These are phyloP conservation scores for Chlorencoelia australis DNA, from an alignment of 2,329 filamentous ascomycete species.

Conservation along the genomic window DNA sequence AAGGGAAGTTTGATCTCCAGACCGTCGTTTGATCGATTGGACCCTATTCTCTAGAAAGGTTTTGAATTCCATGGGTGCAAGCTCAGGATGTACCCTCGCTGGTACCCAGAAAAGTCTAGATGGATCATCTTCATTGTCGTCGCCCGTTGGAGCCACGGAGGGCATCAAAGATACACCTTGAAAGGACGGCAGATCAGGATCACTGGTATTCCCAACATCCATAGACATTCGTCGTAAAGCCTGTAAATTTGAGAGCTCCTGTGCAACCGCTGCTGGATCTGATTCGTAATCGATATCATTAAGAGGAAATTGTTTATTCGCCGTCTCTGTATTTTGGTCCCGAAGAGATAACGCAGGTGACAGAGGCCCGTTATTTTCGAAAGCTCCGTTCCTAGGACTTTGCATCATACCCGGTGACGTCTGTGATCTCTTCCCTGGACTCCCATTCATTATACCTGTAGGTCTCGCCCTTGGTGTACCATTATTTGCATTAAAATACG, in stretches of 20 bases:
- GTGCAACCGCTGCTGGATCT: conserved; percentile 58
- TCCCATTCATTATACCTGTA: conserved; percentile 20
- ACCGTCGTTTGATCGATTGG: conserved; percentile 77
- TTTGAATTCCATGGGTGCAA: conserved; percentile 94
- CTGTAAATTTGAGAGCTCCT: conserved; percentile 64
- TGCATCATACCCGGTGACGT: conserved; percentile 25
- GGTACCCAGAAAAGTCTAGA: conserved; percentile 93
- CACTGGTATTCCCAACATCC: conserved; percentile 54
- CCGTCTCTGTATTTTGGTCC: conserved; percentile 35
- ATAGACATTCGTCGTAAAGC: conserved; percentile 69
- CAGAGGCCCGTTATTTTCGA: conserved; percentile 26
- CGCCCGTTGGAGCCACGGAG: conserved; percentile 58
- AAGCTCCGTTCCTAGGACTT: conserved; percentile 20
- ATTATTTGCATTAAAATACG: conserved; percentile 20
- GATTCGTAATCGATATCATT: conserved; percentile 68
- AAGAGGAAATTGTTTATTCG: conserved; percentile 52
- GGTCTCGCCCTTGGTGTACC: conserved; percentile 15
- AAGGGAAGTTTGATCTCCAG: conserved; percentile 59
- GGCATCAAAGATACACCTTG: conserved; percentile 55
- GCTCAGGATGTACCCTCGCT: conserved; percentile 83
- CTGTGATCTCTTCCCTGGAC: conserved; percentile 18
- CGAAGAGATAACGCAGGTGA: conserved; percentile 31
- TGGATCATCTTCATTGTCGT: conserved; percentile 77
- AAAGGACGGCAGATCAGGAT: conserved; percentile 69
- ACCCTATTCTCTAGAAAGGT: conserved; percentile 91